phyloP scores from a whole-genome alignment of 73 alveolate species.

The Urostyla sp. region DNA sequence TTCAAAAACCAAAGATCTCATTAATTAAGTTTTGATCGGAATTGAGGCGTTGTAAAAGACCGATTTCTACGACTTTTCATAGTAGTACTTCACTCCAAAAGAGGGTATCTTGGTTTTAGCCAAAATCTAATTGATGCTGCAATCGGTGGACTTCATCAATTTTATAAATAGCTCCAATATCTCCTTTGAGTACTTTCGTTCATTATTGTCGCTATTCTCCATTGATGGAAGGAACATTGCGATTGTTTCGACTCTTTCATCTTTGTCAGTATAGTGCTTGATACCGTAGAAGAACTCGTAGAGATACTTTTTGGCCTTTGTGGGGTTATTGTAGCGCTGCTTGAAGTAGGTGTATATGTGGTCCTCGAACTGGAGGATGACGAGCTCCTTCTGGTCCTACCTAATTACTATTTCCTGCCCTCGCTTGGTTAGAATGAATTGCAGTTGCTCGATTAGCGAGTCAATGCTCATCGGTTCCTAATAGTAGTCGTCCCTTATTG shows the following conservation, averaged over 20 bases:
- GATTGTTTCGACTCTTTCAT: constrained; percentile 46
- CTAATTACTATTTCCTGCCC: constrained; percentile 26
- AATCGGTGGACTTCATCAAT: constrained; percentile 33
- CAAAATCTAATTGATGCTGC: constrained; percentile 22
- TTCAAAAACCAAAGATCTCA: constrained; percentile 30
- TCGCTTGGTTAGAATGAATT: constrained; percentile 13
- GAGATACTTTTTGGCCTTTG: neutral
- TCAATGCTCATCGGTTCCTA: constrained; percentile 24
- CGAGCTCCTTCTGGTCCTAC: neutral
- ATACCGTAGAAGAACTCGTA: constrained; percentile 11
- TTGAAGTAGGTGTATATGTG: constrained; percentile 8
- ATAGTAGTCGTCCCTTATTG: neutral
- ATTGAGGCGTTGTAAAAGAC: constrained; percentile 35
- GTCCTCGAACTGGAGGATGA: constrained; percentile 16
- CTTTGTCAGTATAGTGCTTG: constrained; percentile 22
- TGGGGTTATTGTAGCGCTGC: neutral
- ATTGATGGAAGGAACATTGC: neutral
- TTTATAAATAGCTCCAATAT: constrained; percentile 23
- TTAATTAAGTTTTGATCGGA: constrained; percentile 13
- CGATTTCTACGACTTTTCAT: constrained; percentile 20
- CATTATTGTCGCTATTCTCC: neutral
- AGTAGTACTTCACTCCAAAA: constrained; percentile 18
- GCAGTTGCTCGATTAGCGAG: neutral
- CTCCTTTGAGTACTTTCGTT: constrained; percentile 20
- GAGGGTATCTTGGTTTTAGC: neutral